These are phyloP conservation scores for Antrodiella citrinella DNA, from an alignment of 768 basidiomycete genomes.

Conservation along the genomic window DNA sequence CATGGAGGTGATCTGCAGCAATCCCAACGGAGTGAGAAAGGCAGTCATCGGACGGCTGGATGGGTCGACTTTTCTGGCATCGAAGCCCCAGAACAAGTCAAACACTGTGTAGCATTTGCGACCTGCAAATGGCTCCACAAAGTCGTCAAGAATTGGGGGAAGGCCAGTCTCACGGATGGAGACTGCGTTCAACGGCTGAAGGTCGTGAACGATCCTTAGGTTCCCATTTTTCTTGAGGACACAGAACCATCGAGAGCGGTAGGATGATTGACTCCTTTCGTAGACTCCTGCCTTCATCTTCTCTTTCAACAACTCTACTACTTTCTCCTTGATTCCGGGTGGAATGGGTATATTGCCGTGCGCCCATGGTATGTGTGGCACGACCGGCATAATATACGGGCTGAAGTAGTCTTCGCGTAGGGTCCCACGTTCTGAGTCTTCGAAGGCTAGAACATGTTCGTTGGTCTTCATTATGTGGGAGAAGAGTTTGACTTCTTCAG, in stretches of 20 bases:
- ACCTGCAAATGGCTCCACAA: constrained; percentile 15
- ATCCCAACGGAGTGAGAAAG: constrained; percentile 12
- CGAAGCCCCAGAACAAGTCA: constrained; percentile 13
- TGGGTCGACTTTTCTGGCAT: constrained; percentile 7
- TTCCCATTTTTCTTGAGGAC: constrained; percentile 28
- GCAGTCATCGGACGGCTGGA: constrained; percentile 10
- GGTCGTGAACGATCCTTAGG: constrained; percentile 27
- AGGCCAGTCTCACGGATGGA: constrained; percentile 29
- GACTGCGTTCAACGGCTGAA: constrained; percentile 31
- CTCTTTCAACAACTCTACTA: constrained; percentile 22
- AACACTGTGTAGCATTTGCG: constrained; percentile 9
- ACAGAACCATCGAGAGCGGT: constrained; percentile 30
- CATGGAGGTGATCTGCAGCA: constrained; percentile 7
- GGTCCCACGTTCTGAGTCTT: constrained; percentile 14
- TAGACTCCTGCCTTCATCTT: constrained; percentile 30
- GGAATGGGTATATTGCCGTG: constrained; percentile 29
- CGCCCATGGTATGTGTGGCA: constrained; percentile 30
- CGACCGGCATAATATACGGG: constrained; percentile 23
- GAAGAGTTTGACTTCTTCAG: constrained; percentile 22
- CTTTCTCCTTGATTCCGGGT: constrained; percentile 21
- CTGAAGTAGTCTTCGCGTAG: constrained; percentile 18
- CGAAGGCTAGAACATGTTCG: constrained; percentile 14
- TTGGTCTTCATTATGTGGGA: constrained; percentile 9
- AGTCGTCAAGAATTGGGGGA: constrained; percentile 24
- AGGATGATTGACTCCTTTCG: constrained; percentile 27